A percentile compares a stretch with the other conserved stretches of the same genome.
Evolutionary conservation across 2,329 filamentous ascomycete genomes (phyloP).

Genomic region (Stemphylium vesicarium): DNA sequence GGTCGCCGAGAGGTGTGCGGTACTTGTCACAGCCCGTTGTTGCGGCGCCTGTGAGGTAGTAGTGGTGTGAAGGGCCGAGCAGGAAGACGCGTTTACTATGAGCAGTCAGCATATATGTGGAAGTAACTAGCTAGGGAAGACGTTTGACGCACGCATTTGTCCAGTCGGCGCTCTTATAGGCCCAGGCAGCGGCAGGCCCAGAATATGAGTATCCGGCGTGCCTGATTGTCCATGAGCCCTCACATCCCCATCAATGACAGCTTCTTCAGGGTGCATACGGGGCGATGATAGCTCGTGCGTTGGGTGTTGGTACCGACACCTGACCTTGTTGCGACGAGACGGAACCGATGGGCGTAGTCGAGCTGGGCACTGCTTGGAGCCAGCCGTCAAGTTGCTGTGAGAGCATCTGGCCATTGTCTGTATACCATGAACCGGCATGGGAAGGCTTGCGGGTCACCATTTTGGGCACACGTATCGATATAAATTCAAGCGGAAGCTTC

Average conservation of each 20-base stretch:
- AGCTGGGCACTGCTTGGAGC: constrained; percentile 72
- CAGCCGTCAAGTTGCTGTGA: constrained; percentile 74
- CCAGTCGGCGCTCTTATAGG: constrained; percentile 87
- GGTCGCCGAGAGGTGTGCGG: constrained; percentile 74
- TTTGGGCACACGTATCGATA: not conserved
- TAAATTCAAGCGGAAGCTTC: not conserved
- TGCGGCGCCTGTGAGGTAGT: constrained; percentile 78
- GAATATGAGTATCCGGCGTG: constrained; percentile 96
- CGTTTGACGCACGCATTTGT: constrained; percentile 66
- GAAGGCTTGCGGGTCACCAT: constrained; percentile 63
- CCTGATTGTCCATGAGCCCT: constrained; percentile 58
- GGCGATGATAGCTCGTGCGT: constrained; percentile 85
- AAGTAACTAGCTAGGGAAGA: not conserved
- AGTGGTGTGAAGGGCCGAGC: constrained; percentile 89
- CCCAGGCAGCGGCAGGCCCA: constrained; percentile 89
- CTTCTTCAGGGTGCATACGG: constrained; percentile 69
- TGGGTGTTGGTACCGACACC: constrained; percentile 67
- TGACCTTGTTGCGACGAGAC: constrained; percentile 48
- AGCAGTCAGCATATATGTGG: not conserved
- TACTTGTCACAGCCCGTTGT: constrained; percentile 75
- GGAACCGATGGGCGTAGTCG: constrained; percentile 66
- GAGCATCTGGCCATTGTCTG: constrained; percentile 65
- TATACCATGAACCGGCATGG: constrained; percentile 92
- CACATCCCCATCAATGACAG: not conserved
- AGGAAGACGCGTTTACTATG: constrained; percentile 83